These are phyloP conservation scores for Globisporangium barbulae DNA, from an alignment of 352 stramenopile genomes.

Conservation along the genomic window DNA sequence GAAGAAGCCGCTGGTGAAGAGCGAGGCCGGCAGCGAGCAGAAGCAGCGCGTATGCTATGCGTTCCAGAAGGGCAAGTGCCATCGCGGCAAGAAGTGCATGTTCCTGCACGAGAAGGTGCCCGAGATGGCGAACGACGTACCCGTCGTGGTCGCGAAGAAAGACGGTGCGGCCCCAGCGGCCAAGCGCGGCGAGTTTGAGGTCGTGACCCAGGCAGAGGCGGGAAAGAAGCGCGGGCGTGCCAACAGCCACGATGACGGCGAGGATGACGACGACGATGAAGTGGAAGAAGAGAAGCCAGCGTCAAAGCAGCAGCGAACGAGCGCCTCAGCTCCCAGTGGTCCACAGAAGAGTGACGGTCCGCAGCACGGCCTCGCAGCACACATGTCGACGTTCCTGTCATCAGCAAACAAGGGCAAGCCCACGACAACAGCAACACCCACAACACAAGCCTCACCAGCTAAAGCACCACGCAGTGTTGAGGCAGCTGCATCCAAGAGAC, in stretches of 20 bases:
- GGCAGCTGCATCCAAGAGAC: background rate
- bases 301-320: constrained; percentile 8
- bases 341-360: constrained; percentile 14
- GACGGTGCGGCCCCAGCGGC: constrained; percentile 4
- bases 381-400: constrained; percentile 38
- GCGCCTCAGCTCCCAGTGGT: background rate
- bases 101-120: constrained; percentile 58
- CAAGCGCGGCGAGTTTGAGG: constrained; percentile 32
- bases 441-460: constrained; percentile 2
- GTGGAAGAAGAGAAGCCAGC: constrained; percentile 14
- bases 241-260: constrained; percentile 22
- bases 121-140: constrained; percentile 18
- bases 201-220: constrained; percentile 23
- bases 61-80: constrained; percentile 74
- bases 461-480: background rate
- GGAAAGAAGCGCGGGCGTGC: constrained; percentile 31
- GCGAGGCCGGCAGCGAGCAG: constrained; percentile 8
- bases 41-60: constrained; percentile 66
- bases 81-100: constrained; percentile 67
- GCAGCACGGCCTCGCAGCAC: constrained; percentile 19
- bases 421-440: background rate
- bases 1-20: background rate
- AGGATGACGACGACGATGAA: constrained; percentile 21
- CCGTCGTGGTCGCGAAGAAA: constrained; percentile 13
- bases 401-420: constrained; percentile 11